phyloP scores from a whole-genome alignment of 768 basidiomycete species.

The Mycena crocata region DNA sequence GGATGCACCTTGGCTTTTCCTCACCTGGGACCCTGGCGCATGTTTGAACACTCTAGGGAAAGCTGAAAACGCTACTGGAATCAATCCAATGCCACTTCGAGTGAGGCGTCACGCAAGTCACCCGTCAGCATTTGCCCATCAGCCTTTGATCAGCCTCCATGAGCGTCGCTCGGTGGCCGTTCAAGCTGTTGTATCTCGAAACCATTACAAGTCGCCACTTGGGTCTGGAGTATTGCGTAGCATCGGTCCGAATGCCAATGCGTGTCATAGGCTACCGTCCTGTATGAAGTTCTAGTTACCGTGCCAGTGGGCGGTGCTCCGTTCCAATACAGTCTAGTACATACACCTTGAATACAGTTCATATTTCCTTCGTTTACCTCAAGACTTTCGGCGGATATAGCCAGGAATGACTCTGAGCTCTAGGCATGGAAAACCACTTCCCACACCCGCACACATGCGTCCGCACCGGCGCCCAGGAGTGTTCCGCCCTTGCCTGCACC shows the following conservation, averaged over 20 bases:
- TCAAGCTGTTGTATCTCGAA: too few species aligned
- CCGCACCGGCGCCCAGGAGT: conserved; percentile 81
- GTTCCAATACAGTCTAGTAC: background rate
- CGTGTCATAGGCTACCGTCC: background rate
- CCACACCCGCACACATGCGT: conserved; percentile 84
- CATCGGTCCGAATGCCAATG: background rate
- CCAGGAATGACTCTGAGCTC: background rate
- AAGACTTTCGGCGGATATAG: conserved; percentile 5
- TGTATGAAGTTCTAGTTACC: background rate
- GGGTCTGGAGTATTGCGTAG: too few species aligned
- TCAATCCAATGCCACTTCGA: too few species aligned
- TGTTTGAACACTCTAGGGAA: background rate
- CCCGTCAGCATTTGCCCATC: too few species aligned
- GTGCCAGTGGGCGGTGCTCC: too few species aligned
- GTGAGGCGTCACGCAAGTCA: too few species aligned
- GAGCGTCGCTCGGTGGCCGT: too few species aligned
- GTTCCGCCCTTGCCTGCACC: conserved; percentile 56
- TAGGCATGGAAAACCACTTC: conserved; percentile 42
- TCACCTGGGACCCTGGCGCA: background rate
- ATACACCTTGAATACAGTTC: conserved; percentile 8
- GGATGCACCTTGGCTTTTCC: background rate
- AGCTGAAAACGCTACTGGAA: background rate
- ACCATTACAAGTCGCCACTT: background rate
- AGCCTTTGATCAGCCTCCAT: too few species aligned
- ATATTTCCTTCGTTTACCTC: conserved; percentile 6